Base-by-base conservation (phyloP, 768 basidiomycete species). In the Strobilomyces dryophilus region DNA sequence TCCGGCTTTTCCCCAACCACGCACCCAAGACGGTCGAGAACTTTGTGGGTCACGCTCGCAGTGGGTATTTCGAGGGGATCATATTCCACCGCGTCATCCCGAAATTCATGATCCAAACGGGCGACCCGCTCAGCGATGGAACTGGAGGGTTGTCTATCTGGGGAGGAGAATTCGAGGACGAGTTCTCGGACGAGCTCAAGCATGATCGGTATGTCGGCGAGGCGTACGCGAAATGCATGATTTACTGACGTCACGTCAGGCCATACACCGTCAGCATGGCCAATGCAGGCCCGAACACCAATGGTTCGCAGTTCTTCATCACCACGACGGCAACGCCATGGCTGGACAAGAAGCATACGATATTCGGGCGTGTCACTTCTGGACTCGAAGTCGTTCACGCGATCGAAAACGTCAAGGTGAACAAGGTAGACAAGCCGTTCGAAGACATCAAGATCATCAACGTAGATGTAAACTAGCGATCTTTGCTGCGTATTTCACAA, bases 71-170 rank as follows among this genome's bases (percentile, higher is more conserved):
- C 64, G 95, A 99, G 67, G 85, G 87, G 12, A 77, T 97, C 53
- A 82, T 98, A 63, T 98, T 98, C 77, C 97, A 99, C 69, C 89
- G 97, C 53, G 91, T 98, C 58, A 99, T 99, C 66, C 82, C 92
- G 55, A 98, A 99, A 73, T 99, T 99, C 66, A 95, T 95, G 94
- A 89, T 97, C 51, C 94, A 97, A 76, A 95, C 93, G 5, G 93
- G 93, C 31, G 93, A 95, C 63, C 94, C 94, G 3, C 73, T 94
- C n/a, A 93, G 91, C 20, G 92, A 97, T 71, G 94, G 93, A 6
- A 95, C 93, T 1, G 93, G 93, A 15, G 94, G 94, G 14, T 83
- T 78, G 46, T 92, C 89, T 12, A 91, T 95, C 54, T 97, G 94
- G 92, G 92, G 85, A 3, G 70, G 74, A 50, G 89, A 93, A 40